Evolutionary conservation across 2,329 filamentous ascomycete genomes (phyloP).

Genomic region (Trichophyton equinum): DNA sequence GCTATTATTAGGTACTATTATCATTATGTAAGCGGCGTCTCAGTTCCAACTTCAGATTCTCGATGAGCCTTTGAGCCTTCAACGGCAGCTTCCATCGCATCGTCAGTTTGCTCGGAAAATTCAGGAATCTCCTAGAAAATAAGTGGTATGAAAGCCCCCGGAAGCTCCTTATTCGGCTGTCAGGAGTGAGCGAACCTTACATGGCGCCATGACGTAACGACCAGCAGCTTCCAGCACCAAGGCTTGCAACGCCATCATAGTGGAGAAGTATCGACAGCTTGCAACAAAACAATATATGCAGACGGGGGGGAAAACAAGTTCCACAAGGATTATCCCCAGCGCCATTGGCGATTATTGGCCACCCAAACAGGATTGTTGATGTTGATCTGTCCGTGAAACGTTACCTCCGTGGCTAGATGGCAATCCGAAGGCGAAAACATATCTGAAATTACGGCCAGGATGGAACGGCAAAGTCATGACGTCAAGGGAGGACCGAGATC

Average conservation of each 20-base stretch:
- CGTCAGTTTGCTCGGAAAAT: neutral
- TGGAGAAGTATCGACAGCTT: constrained; percentile 3
- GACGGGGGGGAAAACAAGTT: neutral
- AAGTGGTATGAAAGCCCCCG: neutral
- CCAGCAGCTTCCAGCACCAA: neutral
- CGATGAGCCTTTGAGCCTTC: neutral
- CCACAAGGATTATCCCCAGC: neutral
- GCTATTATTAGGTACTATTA: no score
- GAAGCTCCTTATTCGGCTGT: neutral
- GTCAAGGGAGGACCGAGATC: constrained; percentile 1
- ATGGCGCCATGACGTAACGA: neutral
- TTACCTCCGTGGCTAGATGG: constrained; percentile 2
- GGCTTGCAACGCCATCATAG: neutral
- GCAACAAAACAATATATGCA: neutral
- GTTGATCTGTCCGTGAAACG: constrained; percentile 1
- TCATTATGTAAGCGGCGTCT: neutral
- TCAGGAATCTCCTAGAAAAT: neutral
- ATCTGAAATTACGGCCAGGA: neutral
- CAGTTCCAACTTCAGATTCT: neutral
- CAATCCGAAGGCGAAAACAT: constrained; percentile 1
- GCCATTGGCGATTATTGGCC: neutral
- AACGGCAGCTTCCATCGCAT: neutral
- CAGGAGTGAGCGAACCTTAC: neutral
- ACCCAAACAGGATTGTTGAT: constrained; percentile 2
- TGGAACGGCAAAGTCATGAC: constrained; percentile 1